Conservation (phyloP, 2,329 filamentous ascomycete genomes). For the Lizonia empirigonia region DNA sequence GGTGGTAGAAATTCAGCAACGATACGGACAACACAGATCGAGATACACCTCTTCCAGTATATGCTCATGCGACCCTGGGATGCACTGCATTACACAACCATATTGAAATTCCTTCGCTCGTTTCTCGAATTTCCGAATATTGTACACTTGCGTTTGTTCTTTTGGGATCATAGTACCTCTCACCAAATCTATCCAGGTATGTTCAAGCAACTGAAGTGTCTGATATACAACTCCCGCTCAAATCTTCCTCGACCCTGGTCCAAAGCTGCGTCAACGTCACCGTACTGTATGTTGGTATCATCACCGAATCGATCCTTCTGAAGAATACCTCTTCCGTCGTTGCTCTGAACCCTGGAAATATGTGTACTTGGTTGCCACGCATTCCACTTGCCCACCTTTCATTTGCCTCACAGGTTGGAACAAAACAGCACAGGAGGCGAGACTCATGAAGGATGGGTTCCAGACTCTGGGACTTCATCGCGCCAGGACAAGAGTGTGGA, state of each 20-base stretch:
- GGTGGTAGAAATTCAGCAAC: constrained; percentile 5
- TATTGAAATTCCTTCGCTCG: constrained; percentile 5
- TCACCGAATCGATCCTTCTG: constrained; percentile 4
- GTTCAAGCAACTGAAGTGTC: constrained; percentile 9
- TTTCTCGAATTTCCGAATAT: neutral
- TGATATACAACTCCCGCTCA: constrained; percentile 6
- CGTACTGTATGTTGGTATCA: neutral
- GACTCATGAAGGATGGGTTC: neutral
- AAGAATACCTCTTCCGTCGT: constrained; percentile 7
- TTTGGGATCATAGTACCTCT: neutral
- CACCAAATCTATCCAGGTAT: neutral
- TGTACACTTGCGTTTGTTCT: constrained; percentile 7
- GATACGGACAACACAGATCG: neutral
- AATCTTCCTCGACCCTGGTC: neutral
- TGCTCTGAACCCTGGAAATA: constrained; percentile 7
- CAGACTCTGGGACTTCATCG: neutral
- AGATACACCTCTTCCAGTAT: constrained; percentile 7
- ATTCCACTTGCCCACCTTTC: neutral
- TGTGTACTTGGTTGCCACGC: neutral
- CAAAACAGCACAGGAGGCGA: neutral
- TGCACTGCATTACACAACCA: neutral
- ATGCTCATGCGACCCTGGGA: neutral
- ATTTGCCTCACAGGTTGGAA: neutral
- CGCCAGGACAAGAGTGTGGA: no score
- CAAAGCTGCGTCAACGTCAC: constrained; percentile 4